Evolutionary conservation across 2,329 filamentous ascomycete species (phyloP), one percentile per base, ranked within the genome.

Genomic region (Xylariaceae sp.): DNA sequence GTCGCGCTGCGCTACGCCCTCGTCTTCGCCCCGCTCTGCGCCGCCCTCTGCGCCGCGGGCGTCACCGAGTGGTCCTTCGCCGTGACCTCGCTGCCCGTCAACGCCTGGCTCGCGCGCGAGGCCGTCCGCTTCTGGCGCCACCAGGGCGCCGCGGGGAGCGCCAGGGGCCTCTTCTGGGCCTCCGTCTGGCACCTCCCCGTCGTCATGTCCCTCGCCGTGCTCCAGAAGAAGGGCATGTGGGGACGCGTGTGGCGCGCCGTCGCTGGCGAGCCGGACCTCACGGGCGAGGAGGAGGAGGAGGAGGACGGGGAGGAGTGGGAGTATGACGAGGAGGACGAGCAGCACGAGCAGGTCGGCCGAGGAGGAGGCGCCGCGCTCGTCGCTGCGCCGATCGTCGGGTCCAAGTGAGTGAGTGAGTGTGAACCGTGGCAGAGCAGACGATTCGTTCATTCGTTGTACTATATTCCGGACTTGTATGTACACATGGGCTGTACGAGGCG

Each of bases 181-280:
- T 94, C 87, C 57, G 87, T 98, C 8, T 96, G 90, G 92, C 89
- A 95, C 63, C 59, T 98, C 30, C 92, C 92, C 0, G 83, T 82
- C 17, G 72, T 96, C 26, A 77, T 98, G 69, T 87, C 95, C 29
- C 66, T 95, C 40, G 90, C 88, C 3, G 80, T 96, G 59, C 75
- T 83, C 35, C 86, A 94, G 60, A 98, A 98, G 72, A 94, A 88
- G 64, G 90, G 89, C 0, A 72, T 94, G 61, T 92, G 86, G 87
- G 73, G 78, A 43, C 72, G 88, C 12, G 75, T 90, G n/a, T 90
- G 83, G 78, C 73, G 68, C 36, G 75, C 76, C 36, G 61, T 84
- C 0, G 66, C 76, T 35, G 83, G 82, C 0, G 61, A 66, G 35
- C 65, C 67, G 1, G 68, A 72, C 2, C 68, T 74, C 14, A 75